phyloP scores from a whole-genome alignment of 2,329 filamentous ascomycete species.

The Keithomyces neogunnii region DNA sequence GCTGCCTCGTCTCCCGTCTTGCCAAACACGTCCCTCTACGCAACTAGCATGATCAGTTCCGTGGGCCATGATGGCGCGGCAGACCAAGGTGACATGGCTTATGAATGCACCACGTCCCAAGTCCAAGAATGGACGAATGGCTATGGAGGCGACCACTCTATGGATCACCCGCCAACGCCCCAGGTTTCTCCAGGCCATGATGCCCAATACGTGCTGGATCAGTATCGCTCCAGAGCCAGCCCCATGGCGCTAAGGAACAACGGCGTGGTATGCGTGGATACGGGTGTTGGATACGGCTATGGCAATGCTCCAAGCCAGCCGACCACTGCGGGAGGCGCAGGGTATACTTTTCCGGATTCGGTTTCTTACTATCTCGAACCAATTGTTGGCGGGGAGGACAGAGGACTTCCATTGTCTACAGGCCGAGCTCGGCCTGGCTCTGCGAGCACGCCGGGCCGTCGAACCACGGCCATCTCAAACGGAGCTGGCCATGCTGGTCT shows the following conservation, averaged over 20 bases:
- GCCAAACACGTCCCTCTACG: background rate
- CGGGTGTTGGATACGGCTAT: conserved; percentile 19
- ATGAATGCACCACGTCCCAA: conserved; percentile 15
- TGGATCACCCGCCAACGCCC: conserved; percentile 17
- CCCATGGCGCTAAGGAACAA: conserved; percentile 10
- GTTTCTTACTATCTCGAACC: background rate
- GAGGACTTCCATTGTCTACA: background rate
- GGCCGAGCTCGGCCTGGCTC: background rate
- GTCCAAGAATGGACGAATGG: conserved; percentile 15
- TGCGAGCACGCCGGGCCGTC: background rate
- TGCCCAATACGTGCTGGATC: conserved; percentile 15
- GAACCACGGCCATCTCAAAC: background rate
- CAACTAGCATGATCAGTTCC: background rate
- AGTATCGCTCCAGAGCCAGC: conserved; percentile 16
- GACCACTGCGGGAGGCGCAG: conserved; percentile 6
- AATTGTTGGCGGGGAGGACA: background rate
- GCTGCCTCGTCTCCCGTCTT: conserved; percentile 7
- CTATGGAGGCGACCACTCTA: conserved; percentile 17
- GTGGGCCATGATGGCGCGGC: conserved; percentile 1
- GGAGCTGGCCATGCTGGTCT: background rate
- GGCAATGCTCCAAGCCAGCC: background rate
- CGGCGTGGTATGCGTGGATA: conserved; percentile 16
- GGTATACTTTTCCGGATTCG: conserved; percentile 10
- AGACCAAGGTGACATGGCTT: conserved; percentile 8
- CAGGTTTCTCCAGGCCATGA: conserved; percentile 12